Conservation (phyloP, 1,284 basidiomycete genomes). For the Clitocybe nebularis region DNA sequence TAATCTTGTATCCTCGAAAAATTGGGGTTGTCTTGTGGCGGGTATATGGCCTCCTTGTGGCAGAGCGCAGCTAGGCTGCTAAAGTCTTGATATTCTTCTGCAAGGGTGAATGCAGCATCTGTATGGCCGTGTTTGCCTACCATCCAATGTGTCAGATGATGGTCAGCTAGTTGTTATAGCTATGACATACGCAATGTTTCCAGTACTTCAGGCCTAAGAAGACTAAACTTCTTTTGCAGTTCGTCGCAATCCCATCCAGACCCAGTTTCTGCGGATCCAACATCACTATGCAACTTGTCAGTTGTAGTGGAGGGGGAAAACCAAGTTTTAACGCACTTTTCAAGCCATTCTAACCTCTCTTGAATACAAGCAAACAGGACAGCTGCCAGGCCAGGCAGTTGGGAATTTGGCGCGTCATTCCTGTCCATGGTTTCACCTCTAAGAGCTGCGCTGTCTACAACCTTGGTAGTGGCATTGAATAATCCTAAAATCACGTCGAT, state of each 20-base stretch:
- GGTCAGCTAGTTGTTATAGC: conserved; percentile 17
- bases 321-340: conserved; percentile 42
- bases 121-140: conserved; percentile 66
- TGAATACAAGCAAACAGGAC: conserved; percentile 69
- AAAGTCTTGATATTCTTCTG: conserved; percentile 86
- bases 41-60: conserved; percentile 62
- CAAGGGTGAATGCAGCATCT: conserved; percentile 73
- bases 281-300: conserved; percentile 28
- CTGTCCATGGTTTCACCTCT: conserved; percentile 21
- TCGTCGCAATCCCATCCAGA: conserved; percentile 51
- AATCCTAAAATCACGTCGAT: conserved; percentile 72
- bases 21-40: conserved; percentile 60
- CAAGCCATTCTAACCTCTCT: conserved; percentile 69
- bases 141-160: background rate
- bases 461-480: conserved; percentile 65
- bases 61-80: conserved; percentile 79
- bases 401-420: conserved; percentile 41
- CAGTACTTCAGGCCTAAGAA: conserved; percentile 69
- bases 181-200: conserved; percentile 66
- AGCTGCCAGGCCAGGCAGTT: conserved; percentile 72
- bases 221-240: conserved; percentile 62
- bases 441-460: conserved; percentile 35
- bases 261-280: conserved; percentile 41
- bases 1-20: conserved; percentile 62
- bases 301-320: background rate